Percentiles rank a stretch among this genome's conserved stretches.
Evolutionary conservation across 495 filamentous ascomycete genomes (phyloP).

Genomic region (Durotheca rogersii): DNA sequence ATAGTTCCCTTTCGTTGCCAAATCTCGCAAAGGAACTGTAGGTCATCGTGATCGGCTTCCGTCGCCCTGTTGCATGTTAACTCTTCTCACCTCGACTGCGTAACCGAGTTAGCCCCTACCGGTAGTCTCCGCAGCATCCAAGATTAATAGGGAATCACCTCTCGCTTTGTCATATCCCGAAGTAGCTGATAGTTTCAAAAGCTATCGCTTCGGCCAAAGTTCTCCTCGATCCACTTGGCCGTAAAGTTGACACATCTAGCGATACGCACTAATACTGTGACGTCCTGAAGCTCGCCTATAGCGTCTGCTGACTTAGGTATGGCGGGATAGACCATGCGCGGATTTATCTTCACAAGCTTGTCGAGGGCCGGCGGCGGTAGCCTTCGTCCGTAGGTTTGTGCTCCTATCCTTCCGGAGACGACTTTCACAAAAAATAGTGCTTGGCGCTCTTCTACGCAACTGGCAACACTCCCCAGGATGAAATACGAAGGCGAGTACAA

Average conservation of each 20-base stretch:
- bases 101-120: too few species aligned
- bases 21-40: conserved; percentile 37
- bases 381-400: conserved; percentile 4
- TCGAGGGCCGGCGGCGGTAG: conserved; percentile 1
- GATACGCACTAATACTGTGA: conserved; percentile 21
- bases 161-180: conserved; percentile 35
- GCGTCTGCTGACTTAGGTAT: conserved; percentile 35
- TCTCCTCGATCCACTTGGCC: conserved; percentile 38
- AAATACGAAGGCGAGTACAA: too few species aligned
- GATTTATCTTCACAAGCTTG: background rate
- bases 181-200: conserved; percentile 43
- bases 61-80: background rate
- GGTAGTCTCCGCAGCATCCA: conserved; percentile 57
- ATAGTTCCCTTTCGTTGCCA: conserved; percentile 28
- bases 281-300: conserved; percentile 15
- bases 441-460: too few species aligned
- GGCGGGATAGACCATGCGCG: background rate
- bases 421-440: too few species aligned
- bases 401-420: too few species aligned
- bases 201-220: conserved; percentile 32
- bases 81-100: too few species aligned
- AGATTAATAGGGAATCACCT: conserved; percentile 39
- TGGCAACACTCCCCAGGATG: too few species aligned
- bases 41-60: conserved; percentile 44
- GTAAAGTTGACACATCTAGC: conserved; percentile 22